These are phyloP conservation scores for Tarenaya hassleriana DNA, from an alignment of 345 rosid genomes.

Conservation along the genomic window DNA sequence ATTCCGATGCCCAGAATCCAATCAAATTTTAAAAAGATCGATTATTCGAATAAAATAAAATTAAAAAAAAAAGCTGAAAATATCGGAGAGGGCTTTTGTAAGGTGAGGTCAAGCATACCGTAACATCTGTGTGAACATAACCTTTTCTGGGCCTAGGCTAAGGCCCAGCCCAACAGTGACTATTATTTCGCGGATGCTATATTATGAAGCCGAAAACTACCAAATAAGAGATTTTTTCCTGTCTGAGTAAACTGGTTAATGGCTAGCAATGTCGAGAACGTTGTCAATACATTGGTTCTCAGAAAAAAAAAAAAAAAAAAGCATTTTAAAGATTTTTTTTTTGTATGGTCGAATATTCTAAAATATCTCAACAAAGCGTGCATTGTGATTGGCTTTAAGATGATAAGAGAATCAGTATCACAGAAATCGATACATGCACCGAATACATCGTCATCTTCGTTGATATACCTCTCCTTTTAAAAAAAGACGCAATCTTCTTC, in stretches of 20 bases:
- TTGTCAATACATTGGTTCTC: not conserved
- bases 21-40: not conserved
- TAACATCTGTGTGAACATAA: not conserved
- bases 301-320: not conserved
- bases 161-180: too few relatives aligned
- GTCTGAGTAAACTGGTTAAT: not conserved
- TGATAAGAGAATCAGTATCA: constrained; percentile 67
- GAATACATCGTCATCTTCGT: constrained; percentile 22
- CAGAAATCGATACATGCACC: constrained; percentile 12
- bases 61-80: not conserved
- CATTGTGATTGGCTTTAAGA: constrained; percentile 23
- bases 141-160: constrained; percentile 7
- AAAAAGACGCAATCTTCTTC: not conserved
- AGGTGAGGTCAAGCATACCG: not conserved
- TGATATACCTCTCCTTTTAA: constrained; percentile 12
- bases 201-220: too few relatives aligned
- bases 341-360: not conserved
- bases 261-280: not conserved
- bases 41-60: too few relatives aligned
- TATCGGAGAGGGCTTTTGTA: not conserved
- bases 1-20: not conserved
- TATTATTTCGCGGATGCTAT: too few relatives aligned
- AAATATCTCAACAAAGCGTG: constrained; percentile 37
- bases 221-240: too few relatives aligned
- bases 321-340: not conserved